A percentile compares a stretch with the other conserved stretches of the same genome.
These are phyloP conservation scores for Wallemia ichthyophaga DNA, from an alignment of 1,284 basidiomycete species.

Conservation along the genomic window DNA sequence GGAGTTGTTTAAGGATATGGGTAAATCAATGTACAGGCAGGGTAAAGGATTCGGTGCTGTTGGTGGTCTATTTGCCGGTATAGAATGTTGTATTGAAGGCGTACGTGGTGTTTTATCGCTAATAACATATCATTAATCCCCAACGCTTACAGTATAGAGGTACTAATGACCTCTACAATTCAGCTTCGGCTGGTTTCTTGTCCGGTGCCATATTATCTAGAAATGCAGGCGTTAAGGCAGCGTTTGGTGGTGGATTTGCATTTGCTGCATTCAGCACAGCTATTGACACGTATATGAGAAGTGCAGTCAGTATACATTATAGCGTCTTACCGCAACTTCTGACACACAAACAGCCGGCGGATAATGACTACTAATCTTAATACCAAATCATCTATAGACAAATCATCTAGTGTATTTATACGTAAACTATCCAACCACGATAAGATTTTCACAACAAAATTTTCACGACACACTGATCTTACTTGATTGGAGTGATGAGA, in stretches of 20 bases:
- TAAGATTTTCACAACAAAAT: background rate
- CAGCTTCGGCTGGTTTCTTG: conserved; percentile 20
- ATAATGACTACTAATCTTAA: background rate
- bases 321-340: background rate
- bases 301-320: background rate
- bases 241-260: conserved; percentile 45
- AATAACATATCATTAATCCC: background rate
- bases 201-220: conserved; percentile 50
- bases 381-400: no score
- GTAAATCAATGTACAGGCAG: conserved; percentile 59
- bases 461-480: background rate
- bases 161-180: conserved; percentile 73
- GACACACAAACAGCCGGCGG: background rate
- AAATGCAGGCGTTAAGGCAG: conserved; percentile 38
- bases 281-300: conserved; percentile 57
- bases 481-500: background rate
- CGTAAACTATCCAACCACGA: no score
- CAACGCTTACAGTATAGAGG: conserved; percentile 44
- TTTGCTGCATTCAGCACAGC: conserved; percentile 72
- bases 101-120: conserved; percentile 26
- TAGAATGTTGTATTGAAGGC: conserved; percentile 84
- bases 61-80: conserved; percentile 67
- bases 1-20: conserved; percentile 80
- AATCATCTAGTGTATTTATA: no score
- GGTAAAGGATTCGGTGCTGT: conserved; percentile 89